Evolutionary conservation across 1,284 basidiomycete species (phyloP), one percentile per base, ranked within the genome.

Genomic region (Xerocomus subilludens): DNA sequence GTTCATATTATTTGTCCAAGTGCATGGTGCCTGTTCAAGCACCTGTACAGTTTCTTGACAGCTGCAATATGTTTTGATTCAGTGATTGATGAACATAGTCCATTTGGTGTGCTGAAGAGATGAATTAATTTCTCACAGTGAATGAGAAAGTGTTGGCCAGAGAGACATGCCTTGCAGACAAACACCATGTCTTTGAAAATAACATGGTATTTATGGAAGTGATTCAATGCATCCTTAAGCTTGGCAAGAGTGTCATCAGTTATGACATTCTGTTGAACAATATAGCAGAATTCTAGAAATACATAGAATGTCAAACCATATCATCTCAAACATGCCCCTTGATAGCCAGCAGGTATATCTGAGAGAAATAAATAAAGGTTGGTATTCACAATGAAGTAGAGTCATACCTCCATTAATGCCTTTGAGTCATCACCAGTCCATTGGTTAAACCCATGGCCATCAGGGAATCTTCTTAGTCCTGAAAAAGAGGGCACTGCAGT

Each of bases 381-480:
- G 35, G 10, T 16, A n/a, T 59, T 14, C 27, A 49, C 7, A 13
- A 35, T 25, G 38, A 5, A 16, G 21, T 11, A 11, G 64, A 55
- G 35, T 49, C 30, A 5, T 45, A 73, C 75, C 67, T 77, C 77
- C 67, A 76, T 76, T 16, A 77, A 20, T 2, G 59, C 75, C 58
- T 76, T 76, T n/a, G 68, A 76, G 35, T 76, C 60, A 20, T 77
- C 49, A 16, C 75, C 53, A 10, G 75, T 64, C 75, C 71, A 76
- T 25, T 76, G 75, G 27, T 8, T 64, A 36, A 76, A 76, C 14
- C 75, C 60, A 2, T 16, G 20, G 3, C 75, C 71, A 30, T 76
- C 66, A 5, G 71, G 71, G 47, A 76, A 76, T 51, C 47, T 5
- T 11, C 63, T 1, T 27, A 76, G 53, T 30, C 56, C 70, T 30